Conservation (phyloP, 2,329 filamentous ascomycete species). For the Didymellaceae sp. region DNA sequence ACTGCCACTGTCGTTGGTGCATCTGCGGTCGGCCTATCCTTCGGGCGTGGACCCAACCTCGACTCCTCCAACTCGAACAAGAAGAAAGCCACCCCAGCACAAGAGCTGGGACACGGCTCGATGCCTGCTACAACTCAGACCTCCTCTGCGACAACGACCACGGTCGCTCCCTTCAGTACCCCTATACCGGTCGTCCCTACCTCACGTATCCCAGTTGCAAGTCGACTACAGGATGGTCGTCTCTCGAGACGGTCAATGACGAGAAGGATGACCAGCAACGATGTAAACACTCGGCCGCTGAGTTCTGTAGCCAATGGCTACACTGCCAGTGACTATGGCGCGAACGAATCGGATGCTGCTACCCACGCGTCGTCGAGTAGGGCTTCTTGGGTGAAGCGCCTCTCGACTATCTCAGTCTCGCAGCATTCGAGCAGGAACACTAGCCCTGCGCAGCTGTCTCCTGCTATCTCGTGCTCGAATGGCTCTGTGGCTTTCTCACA, state of each 20-base stretch:
- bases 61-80: slow-evolving; percentile 40
- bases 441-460: slow-evolving; percentile 69
- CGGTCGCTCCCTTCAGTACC: slow-evolving; percentile 31
- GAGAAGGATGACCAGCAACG: slow-evolving; percentile 44
- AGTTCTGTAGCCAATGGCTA: slow-evolving; percentile 28
- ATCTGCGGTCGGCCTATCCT: slow-evolving; percentile 64
- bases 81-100: slow-evolving; percentile 48
- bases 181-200: slow-evolving; percentile 32
- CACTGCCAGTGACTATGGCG: slow-evolving; percentile 26
- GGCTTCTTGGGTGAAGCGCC: slow-evolving; percentile 73
- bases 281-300: slow-evolving; percentile 30
- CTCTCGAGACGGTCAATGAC: slow-evolving; percentile 35
- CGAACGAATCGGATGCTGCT: slow-evolving; percentile 34
- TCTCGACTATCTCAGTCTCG: slow-evolving; percentile 70
- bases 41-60: slow-evolving; percentile 59
- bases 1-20: slow-evolving; percentile 66
- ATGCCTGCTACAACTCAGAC: slow-evolving; percentile 41
- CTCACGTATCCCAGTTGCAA: slow-evolving; percentile 35
- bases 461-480: slow-evolving; percentile 70
- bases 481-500: slow-evolving; percentile 57
- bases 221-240: slow-evolving; percentile 40
- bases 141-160: slow-evolving; percentile 30
- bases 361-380: slow-evolving; percentile 45
- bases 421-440: slow-evolving; percentile 70
- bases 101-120: slow-evolving; percentile 34